These are phyloP conservation scores for Komagataella ulmi DNA, from an alignment of 805 yeast genomes.

Conservation along the genomic window DNA sequence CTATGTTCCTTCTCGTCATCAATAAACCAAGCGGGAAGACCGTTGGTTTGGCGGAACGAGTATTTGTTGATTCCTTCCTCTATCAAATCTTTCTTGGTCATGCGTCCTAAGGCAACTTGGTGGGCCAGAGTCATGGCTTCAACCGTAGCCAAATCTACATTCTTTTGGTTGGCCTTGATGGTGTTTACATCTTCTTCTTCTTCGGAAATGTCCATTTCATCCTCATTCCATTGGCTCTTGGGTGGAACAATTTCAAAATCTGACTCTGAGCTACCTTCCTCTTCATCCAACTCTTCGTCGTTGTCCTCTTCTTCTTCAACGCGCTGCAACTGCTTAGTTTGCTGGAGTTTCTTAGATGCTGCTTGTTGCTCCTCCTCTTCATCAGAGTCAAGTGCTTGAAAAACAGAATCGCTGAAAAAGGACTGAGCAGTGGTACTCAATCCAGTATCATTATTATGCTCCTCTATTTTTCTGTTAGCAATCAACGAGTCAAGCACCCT, in stretches of 20 bases:
- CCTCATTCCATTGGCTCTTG: conserved; percentile 22
- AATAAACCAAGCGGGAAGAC: conserved; percentile 91
- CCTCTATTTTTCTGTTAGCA: conserved; percentile 34
- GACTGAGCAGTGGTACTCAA: conserved; percentile 27
- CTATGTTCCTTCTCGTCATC: conserved; percentile 88
- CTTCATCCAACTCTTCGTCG: conserved; percentile 9
- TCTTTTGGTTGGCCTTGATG: conserved; percentile 30
- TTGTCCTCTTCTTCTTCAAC: conserved; percentile 8
- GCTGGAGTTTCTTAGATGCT: background rate
- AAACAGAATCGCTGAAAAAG: conserved; percentile 40
- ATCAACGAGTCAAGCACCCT: conserved; percentile 52
- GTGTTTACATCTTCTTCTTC: conserved; percentile 29
- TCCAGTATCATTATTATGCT: conserved; percentile 19
- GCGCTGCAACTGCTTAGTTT: background rate
- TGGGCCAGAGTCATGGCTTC: conserved; percentile 98
- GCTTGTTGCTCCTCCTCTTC: conserved; percentile 1
- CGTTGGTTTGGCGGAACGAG: conserved; percentile 83
- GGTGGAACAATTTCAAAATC: conserved; percentile 17
- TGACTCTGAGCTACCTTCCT: conserved; percentile 4
- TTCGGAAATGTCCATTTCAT: conserved; percentile 20
- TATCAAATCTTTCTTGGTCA: conserved; percentile 69
- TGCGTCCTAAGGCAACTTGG: conserved; percentile 83
- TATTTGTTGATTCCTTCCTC: conserved; percentile 89
- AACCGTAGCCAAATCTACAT: conserved; percentile 76
- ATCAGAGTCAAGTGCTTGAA: conserved; percentile 31